phyloP scores from a whole-genome alignment of 2,329 filamentous ascomycete genomes.

The Ophiosphaerella korrae region DNA sequence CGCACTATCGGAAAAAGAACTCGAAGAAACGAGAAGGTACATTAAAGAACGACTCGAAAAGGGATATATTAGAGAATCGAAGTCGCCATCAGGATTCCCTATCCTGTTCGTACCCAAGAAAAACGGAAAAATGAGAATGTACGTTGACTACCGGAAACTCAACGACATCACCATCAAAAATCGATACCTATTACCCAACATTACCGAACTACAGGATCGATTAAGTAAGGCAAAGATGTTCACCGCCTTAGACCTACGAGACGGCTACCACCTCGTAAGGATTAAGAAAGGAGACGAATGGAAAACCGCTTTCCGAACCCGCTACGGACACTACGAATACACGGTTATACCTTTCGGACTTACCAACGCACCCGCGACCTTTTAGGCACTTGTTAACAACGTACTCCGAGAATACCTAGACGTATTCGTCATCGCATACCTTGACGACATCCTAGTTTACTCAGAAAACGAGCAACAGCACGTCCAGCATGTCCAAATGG shows the following conservation, averaged over 20 bases:
- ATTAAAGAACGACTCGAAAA: neutral
- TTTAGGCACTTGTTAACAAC: too few species aligned
- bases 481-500: too few species aligned
- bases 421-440: too few species aligned
- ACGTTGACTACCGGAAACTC: neutral
- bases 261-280: slow-evolving; percentile 4
- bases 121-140: neutral
- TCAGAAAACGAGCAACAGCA: too few species aligned
- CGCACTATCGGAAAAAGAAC: neutral
- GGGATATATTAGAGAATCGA: neutral
- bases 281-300: slow-evolving; percentile 4
- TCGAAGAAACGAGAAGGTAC: neutral
- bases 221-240: neutral
- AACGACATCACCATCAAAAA: slow-evolving; percentile 1
- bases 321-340: slow-evolving; percentile 28
- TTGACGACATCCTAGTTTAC: too few species aligned
- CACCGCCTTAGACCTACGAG: slow-evolving; percentile 1
- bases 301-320: slow-evolving; percentile 10
- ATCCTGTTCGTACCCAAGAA: neutral
- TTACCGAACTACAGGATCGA: neutral
- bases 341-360: slow-evolving; percentile 31
- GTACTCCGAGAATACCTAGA: too few species aligned
- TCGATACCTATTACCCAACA: neutral
- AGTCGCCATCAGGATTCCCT: neutral
- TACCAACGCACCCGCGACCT: neutral